Evolutionary conservation across 352 stramenopile genomes (phyloP).

Genomic region (Globisporangium radiosum): DNA sequence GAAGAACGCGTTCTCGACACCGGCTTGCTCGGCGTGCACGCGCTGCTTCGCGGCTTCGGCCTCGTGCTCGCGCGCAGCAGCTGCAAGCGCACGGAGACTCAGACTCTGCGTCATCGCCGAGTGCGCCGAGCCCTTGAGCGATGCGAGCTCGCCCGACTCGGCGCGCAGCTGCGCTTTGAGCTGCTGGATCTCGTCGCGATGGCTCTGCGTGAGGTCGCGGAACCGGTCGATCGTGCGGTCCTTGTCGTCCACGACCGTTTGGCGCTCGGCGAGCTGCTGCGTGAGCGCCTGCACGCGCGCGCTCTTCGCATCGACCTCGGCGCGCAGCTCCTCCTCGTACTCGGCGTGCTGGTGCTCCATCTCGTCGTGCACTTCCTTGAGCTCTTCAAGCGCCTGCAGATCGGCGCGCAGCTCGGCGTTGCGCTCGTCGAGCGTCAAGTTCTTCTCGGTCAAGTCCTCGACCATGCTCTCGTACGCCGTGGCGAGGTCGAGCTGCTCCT

Average conservation of each 20-base stretch:
- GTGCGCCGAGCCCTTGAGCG: constrained; percentile 69
- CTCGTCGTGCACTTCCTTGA: constrained; percentile 83
- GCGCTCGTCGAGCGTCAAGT: constrained; percentile 76
- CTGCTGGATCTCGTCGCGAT: constrained; percentile 68
- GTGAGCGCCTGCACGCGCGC: constrained; percentile 51
- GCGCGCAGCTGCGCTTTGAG: constrained; percentile 67
- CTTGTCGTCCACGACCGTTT: constrained; percentile 63
- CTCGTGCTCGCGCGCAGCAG: constrained; percentile 54
- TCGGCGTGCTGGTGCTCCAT: constrained; percentile 86
- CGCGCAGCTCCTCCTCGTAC: constrained; percentile 68
- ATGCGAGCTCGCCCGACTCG: constrained; percentile 64
- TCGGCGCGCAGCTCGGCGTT: constrained; percentile 68
- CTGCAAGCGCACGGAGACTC: constrained; percentile 50
- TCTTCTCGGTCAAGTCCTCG: constrained; percentile 85
- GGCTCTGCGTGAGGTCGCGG: constrained; percentile 56
- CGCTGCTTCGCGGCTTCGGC: constrained; percentile 64
- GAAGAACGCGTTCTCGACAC: constrained; percentile 62
- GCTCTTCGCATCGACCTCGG: constrained; percentile 62
- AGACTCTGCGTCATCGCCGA: constrained; percentile 69
- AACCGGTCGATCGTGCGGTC: constrained; percentile 79
- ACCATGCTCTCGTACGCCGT: constrained; percentile 87
- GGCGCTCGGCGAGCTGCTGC: constrained; percentile 38
- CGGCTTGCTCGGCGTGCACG: constrained; percentile 56
- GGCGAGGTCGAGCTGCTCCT: constrained; percentile 79
- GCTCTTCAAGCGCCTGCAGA: constrained; percentile 64